Percentiles rank a stretch among this genome's conserved stretches.
phyloP scores from a whole-genome alignment of 495 filamentous ascomycete species.

The Oidiodendron maius region DNA sequence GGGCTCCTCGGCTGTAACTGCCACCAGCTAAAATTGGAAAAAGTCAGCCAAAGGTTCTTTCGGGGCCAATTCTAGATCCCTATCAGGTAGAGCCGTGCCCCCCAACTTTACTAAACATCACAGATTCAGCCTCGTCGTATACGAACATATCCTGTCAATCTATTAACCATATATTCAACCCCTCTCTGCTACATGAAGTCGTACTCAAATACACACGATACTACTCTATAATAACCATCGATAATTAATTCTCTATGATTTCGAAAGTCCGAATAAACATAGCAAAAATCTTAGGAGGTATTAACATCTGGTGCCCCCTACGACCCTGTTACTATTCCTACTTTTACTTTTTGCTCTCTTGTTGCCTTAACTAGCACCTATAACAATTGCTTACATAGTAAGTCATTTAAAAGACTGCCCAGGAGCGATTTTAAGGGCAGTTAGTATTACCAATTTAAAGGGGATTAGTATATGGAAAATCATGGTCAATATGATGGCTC shows the following conservation, averaged over 20 bases:
- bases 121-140: conserved; percentile 15
- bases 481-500: no score
- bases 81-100: conserved; percentile 11
- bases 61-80: no score
- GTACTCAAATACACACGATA: conserved; percentile 5
- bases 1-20: no score
- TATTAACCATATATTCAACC: conserved; percentile 6
- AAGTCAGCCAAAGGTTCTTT: no score
- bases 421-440: no score
- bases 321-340: conserved; percentile 1
- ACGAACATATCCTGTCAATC: conserved; percentile 7
- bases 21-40: no score
- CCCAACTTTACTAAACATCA: conserved; percentile 14
- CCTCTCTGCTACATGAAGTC: conserved; percentile 6
- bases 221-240: conserved; percentile 5
- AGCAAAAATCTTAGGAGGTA: conserved; percentile 1
- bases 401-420: no score
- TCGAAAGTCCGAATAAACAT: conserved; percentile 4
- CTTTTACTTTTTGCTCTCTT: no score
- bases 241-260: conserved; percentile 4
- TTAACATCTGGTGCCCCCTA: conserved; percentile 1
- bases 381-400: no score
- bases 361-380: no score
- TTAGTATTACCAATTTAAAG: no score
- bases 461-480: no score